Evolutionary conservation across 225 moss, liverwort and hornwort species (phyloP).

Genomic region (Pseudoscleropodium purum): DNA sequence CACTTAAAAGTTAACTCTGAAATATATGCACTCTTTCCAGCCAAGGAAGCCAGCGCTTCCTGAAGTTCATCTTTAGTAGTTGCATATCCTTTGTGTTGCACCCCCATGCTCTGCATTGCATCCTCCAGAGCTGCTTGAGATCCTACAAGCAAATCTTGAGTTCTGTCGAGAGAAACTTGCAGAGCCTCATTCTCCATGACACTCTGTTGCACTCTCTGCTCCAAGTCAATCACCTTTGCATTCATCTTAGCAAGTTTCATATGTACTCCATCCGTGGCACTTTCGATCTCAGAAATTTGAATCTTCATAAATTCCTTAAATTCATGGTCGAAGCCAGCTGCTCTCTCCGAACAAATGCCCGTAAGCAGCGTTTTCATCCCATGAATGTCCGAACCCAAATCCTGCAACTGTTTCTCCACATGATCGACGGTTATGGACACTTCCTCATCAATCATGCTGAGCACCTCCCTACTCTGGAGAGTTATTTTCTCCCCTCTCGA

Average conservation of each 20-base stretch:
- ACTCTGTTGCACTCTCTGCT: background rate
- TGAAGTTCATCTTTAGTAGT: conserved; percentile 23
- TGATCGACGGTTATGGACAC: conserved; percentile 15
- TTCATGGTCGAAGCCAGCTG: conserved; percentile 14
- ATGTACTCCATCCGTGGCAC: conserved; percentile 7
- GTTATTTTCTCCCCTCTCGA: conserved; percentile 9
- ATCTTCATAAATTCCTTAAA: conserved; percentile 4
- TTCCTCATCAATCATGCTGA: conserved; percentile 34
- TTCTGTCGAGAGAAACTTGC: conserved; percentile 1
- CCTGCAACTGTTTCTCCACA: conserved; percentile 25
- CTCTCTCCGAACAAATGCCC: background rate
- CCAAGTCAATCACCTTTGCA: conserved; percentile 1
- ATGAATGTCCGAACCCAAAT: conserved; percentile 17
- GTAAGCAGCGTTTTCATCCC: conserved; percentile 7
- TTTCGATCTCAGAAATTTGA: conserved; percentile 17
- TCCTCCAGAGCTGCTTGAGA: conserved; percentile 17
- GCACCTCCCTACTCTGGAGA: conserved; percentile 10
- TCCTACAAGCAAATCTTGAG: conserved; percentile 4
- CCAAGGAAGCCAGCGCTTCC: conserved; percentile 4
- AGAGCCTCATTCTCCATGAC: conserved; percentile 10
- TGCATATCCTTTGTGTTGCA: background rate
- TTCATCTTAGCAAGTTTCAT: background rate
- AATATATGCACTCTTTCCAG: background rate
- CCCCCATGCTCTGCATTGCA: conserved; percentile 1
- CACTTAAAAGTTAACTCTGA: background rate